phyloP scores from a whole-genome alignment of 225 moss, liverwort and hornwort species.

The Pseudisothecium myosuroides region DNA sequence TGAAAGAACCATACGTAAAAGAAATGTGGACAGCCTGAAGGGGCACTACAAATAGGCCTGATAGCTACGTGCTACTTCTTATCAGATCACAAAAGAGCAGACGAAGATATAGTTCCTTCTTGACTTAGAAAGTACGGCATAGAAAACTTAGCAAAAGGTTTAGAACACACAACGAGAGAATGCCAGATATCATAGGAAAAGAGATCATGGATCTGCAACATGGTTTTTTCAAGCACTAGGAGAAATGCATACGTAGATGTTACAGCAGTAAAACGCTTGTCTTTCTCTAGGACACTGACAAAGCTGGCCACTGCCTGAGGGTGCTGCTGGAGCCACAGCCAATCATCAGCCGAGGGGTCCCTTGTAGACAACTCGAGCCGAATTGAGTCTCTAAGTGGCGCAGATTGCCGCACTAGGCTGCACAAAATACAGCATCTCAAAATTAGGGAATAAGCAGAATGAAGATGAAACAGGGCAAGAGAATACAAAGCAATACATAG shows the following conservation, averaged over 20 bases:
- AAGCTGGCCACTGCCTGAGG: conserved; percentile 54
- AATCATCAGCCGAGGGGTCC: conserved; percentile 45
- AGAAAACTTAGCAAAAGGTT: not conserved
- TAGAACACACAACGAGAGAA: not conserved
- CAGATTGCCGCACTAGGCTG: conserved; percentile 47
- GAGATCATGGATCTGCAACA: not conserved
- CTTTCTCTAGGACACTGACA: conserved; percentile 38
- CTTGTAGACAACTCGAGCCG: conserved; percentile 36
- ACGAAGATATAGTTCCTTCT: not conserved
- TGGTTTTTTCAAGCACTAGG: not conserved
- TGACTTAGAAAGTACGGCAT: not conserved
- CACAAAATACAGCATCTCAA: not conserved
- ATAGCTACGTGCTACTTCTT: not conserved
- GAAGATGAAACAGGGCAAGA: not conserved
- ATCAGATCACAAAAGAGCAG: not conserved
- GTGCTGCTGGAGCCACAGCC: conserved; percentile 50
- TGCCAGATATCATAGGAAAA: not conserved
- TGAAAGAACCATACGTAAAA: not conserved
- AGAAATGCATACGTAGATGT: conserved; percentile 40
- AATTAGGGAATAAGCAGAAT: not conserved
- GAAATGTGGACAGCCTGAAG: not conserved
- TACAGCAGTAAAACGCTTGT: conserved; percentile 39
- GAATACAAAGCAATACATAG: not conserved
- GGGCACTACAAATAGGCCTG: not conserved
- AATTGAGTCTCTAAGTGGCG: conserved; percentile 36